These are phyloP conservation scores for Detonula confervacea DNA, from an alignment of 352 stramenopile species.

Conservation along the genomic window DNA sequence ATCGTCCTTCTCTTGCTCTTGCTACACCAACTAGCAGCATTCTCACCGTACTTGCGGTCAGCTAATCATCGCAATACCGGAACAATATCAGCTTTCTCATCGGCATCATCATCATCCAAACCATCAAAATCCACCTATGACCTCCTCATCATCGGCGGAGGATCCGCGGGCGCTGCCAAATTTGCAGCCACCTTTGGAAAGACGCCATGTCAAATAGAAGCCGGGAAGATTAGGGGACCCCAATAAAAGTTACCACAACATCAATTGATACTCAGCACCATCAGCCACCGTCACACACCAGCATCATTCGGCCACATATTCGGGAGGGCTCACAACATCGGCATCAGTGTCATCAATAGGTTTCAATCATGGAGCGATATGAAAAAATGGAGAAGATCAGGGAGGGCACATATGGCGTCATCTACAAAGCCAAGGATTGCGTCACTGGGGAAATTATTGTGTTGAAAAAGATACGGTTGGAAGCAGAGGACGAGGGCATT, in stretches of 20 bases:
- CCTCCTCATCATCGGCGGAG: slow-evolving; percentile 69
- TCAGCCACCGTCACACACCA: no score
- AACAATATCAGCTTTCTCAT: not conserved
- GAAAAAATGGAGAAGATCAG: slow-evolving; percentile 90
- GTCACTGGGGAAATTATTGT: slow-evolving; percentile 96
- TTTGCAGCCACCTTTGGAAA: slow-evolving; percentile 67
- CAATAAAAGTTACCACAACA: no score
- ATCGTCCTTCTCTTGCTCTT: not conserved
- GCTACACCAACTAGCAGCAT: not conserved
- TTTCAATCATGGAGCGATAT: slow-evolving; percentile 84
- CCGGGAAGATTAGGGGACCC: slow-evolving; percentile 55
- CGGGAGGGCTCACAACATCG: no score
- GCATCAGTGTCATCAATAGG: no score
- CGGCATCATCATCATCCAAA: slow-evolving; percentile 8
- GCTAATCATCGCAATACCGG: not conserved
- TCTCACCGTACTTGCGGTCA: not conserved
- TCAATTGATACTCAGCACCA: no score
- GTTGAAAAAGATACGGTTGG: slow-evolving; percentile 99
- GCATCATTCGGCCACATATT: no score
- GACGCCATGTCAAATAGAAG: slow-evolving; percentile 60
- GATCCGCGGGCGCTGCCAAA: slow-evolving; percentile 69
- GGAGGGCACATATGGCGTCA: slow-evolving; percentile 97
- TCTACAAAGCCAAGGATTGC: slow-evolving; percentile 98
- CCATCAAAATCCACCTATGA: slow-evolving; percentile 48
- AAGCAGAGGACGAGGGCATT: slow-evolving; percentile 98